A percentile compares a stretch with the other conserved stretches of the same genome.
phyloP scores from a whole-genome alignment of 139 green algal species.

The Mesotaenium endlicherianum region DNA sequence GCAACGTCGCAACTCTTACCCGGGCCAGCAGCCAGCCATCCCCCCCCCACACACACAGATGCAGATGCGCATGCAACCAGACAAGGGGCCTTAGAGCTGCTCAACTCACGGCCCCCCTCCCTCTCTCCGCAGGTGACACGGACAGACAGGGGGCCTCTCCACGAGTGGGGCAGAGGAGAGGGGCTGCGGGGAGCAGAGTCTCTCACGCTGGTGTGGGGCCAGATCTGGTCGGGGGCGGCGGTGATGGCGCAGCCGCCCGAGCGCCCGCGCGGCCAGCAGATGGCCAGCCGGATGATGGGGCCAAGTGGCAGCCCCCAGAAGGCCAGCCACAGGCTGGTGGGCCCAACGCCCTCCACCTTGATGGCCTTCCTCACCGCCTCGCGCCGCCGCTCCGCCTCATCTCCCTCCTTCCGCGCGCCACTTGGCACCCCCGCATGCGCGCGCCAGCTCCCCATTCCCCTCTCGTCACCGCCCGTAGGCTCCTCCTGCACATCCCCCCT shows the following conservation, averaged over 20 bases:
- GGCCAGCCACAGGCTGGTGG: neutral
- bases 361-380: slow-evolving; percentile 4
- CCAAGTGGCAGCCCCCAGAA: neutral
- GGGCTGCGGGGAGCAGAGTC: no score
- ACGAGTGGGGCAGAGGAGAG: no score
- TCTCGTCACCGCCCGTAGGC: neutral
- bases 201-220: neutral
- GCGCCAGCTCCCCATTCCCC: neutral
- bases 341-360: slow-evolving; percentile 3
- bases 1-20: no score
- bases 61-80: no score
- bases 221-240: neutral
- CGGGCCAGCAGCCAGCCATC: no score
- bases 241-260: neutral
- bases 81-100: no score
- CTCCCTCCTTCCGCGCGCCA: neutral
- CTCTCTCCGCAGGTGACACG: no score
- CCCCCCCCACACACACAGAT: no score
- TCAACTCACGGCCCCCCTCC: no score
- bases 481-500: neutral
- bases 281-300: neutral
- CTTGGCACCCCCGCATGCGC: neutral
- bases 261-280: neutral
- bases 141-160: no score
- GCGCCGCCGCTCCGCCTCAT: slow-evolving; percentile 3